Percentiles rank a stretch among this genome's conserved stretches.
Conservation (phyloP, 257 asterid genomes). For the Rhazya stricta region DNA sequence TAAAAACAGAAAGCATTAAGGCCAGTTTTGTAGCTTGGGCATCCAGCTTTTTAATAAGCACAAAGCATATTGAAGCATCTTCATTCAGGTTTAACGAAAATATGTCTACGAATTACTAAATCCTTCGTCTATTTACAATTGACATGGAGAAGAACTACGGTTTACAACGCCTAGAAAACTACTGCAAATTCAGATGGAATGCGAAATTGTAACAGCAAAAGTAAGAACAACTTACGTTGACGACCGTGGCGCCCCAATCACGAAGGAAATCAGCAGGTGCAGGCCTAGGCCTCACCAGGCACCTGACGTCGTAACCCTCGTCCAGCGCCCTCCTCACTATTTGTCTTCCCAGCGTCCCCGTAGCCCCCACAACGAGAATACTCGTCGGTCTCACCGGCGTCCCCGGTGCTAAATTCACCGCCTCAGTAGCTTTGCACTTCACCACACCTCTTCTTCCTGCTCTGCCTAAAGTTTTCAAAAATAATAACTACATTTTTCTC, state of each 20-base stretch:
- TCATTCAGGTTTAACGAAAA: neutral
- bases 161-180: too few relatives aligned
- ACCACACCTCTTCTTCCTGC: slow-evolving; percentile 18
- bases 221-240: slow-evolving; percentile 48
- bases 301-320: slow-evolving; percentile 92
- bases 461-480: slow-evolving; percentile 23
- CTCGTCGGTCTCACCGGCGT: slow-evolving; percentile 90
- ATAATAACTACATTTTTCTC: neutral
- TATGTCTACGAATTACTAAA: neutral
- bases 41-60: neutral
- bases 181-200: neutral
- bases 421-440: slow-evolving; percentile 52
- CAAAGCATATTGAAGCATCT: neutral
- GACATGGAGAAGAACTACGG: neutral
- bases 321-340: slow-evolving; percentile 90
- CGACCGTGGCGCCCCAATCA: slow-evolving; percentile 98
- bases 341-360: slow-evolving; percentile 96
- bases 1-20: neutral
- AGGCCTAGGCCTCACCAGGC: slow-evolving; percentile 95
- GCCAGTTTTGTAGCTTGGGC: neutral
- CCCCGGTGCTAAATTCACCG: slow-evolving; percentile 73
- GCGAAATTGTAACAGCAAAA: neutral
- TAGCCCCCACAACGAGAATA: slow-evolving; percentile 88
- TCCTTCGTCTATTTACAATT: neutral
- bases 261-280: slow-evolving; percentile 99